Evolutionary conservation across 768 basidiomycete species (phyloP), one percentile per base, ranked within the genome.

Genomic region (Solioccasus polychromus): DNA sequence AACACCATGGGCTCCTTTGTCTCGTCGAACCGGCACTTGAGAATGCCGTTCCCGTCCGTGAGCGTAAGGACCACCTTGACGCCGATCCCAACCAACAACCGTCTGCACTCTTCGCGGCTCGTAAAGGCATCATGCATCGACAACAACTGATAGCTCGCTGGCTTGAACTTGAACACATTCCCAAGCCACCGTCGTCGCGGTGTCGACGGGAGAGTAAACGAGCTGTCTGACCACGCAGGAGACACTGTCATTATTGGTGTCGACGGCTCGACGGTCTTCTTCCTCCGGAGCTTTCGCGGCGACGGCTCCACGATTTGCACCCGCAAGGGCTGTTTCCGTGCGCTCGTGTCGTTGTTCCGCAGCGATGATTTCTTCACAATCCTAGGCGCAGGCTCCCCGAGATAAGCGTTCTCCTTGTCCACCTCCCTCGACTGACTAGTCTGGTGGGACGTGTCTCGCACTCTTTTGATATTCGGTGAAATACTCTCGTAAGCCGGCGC

Each of bases 81-180:
- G 26, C 88, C 83, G 59, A 92, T 73, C 14, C 70, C 75, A 62
- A 82, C 79, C 50, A 99, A 72, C 35, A 93, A 64, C 38, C 80
- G 74, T 47, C 82, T 76, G 64, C 89, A 88, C 58, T 88, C 83
- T 53, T 80, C 79, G 39, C 86, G 73, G 6, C 92, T 88, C 31
- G 76, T 80, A 50, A 80, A 73, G 10, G 74, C 64, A 47, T 83
- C 80, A 44, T 76, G 72, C 12, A 72, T 64, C 4, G 85, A 90
- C 34, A 79, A 64, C 10, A 93, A 70, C 20, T 62, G 59, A 55
- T 79, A 80, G 24, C 68, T 73, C 24, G 79, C 70, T 0, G 88
- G 82, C 58, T 85, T 90, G 71, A 91, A 84, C 61, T 80, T 87
- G 77, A 97, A 94, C 32, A 96, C 77, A 57, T 83, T 88, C 35